Conservation (phyloP, 148 eudicot species). For the Rhododendron kiyosumense region DNA sequence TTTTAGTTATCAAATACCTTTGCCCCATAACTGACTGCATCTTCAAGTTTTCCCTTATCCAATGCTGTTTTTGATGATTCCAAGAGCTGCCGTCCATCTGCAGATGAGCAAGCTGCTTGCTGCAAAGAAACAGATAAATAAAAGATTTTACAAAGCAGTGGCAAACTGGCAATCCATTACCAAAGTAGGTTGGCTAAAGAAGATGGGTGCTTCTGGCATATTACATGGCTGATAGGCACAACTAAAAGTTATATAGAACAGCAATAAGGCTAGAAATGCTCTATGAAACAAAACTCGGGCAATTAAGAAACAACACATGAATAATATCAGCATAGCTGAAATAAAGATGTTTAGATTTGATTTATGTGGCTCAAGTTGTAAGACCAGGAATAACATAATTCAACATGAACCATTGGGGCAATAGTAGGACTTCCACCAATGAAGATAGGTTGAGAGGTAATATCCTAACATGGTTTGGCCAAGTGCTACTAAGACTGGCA, state of each 20-base stretch:
- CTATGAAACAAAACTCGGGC: background rate
- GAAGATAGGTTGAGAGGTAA: background rate
- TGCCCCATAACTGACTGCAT: conserved; percentile 96
- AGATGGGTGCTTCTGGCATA: background rate
- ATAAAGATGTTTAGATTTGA: background rate
- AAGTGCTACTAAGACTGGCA: background rate
- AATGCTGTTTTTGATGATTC: conserved; percentile 98
- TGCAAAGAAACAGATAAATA: conserved; percentile 28
- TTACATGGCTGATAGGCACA: background rate
- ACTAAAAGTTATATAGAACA: background rate
- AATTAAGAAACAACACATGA: background rate
- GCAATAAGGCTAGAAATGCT: background rate
- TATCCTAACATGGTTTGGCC: background rate
- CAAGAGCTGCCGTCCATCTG: conserved; percentile 95
- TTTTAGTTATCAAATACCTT: conserved; percentile 50
- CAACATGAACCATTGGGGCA: background rate
- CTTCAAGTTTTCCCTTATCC: conserved; percentile 99
- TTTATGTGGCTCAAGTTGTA: background rate
- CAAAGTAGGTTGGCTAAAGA: background rate
- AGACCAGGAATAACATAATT: background rate
- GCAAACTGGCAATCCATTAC: background rate
- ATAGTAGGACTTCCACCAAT: background rate
- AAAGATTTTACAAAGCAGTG: conserved; percentile 6
- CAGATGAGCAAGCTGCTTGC: conserved; percentile 99
- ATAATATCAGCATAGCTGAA: background rate